Percentiles rank a stretch among this genome's conserved stretches.
These are phyloP conservation scores for Chaetomium cochliodes DNA, from an alignment of 495 filamentous ascomycete species.

Conservation along the genomic window DNA sequence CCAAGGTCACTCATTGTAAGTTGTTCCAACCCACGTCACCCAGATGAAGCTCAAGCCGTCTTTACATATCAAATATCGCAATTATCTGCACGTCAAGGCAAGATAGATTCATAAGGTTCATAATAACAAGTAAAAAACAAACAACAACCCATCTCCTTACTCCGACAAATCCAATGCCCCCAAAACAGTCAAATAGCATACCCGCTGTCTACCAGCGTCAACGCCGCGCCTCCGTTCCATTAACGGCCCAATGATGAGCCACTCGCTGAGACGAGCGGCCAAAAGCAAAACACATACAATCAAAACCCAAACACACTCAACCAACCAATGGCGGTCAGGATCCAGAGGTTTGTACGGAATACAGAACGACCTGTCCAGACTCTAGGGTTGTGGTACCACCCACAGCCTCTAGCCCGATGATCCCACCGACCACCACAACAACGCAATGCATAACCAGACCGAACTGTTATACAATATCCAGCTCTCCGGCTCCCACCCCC, in stretches of 20 bases:
- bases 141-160: slow-evolving; percentile 8
- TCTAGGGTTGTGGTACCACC: slow-evolving; percentile 19
- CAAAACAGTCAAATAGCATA: not conserved
- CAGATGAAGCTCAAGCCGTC: too few relatives aligned
- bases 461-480: not conserved
- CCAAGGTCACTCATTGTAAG: too few relatives aligned
- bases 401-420: slow-evolving; percentile 17
- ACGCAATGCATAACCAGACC: not conserved
- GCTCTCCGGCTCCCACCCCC: not conserved
- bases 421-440: not conserved
- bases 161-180: slow-evolving; percentile 6
- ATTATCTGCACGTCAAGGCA: not conserved
- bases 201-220: slow-evolving; percentile 1
- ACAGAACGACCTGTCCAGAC: slow-evolving; percentile 4
- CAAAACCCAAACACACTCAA: slow-evolving; percentile 6
- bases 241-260: slow-evolving; percentile 7
- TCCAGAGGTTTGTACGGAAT: not conserved
- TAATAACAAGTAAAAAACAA: not conserved
- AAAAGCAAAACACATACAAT: slow-evolving; percentile 7
- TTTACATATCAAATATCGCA: too few relatives aligned
- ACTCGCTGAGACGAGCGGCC: not conserved
- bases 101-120: not conserved
- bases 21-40: too few relatives aligned
- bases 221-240: slow-evolving; percentile 8
- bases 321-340: not conserved